Conservation (phyloP, 2,329 filamentous ascomycete genomes). For the Daldinia sp. region DNA sequence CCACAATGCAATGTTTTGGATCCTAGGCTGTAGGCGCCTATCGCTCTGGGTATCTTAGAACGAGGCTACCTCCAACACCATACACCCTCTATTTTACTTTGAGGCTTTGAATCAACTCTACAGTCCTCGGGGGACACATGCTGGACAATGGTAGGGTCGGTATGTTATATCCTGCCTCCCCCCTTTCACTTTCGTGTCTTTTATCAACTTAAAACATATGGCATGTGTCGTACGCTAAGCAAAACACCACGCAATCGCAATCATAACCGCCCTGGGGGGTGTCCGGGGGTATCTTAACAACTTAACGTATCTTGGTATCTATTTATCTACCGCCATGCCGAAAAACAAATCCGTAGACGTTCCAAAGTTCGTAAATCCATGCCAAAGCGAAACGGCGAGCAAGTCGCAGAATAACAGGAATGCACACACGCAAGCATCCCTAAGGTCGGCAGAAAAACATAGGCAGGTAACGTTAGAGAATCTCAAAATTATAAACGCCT, state of each 20-base stretch:
- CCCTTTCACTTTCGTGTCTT: no score
- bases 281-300: no score
- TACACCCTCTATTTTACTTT: no score
- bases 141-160: no score
- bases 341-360: background rate
- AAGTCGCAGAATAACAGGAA: background rate
- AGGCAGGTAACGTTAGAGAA: background rate
- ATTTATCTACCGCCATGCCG: background rate
- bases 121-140: no score
- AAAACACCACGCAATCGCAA: background rate
- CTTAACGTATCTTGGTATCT: background rate
- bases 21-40: no score
- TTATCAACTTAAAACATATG: no score
- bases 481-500: background rate
- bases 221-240: background rate
- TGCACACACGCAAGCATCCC: background rate
- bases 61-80: no score
- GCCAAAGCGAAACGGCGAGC: background rate
- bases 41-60: no score
- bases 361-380: background rate
- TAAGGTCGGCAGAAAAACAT: background rate
- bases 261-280: background rate
- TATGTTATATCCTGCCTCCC: no score
- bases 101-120: no score
- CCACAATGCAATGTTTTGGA: no score